Evolutionary conservation across 1,139 yeast species (phyloP).

Genomic region (Candida tropicalis): DNA sequence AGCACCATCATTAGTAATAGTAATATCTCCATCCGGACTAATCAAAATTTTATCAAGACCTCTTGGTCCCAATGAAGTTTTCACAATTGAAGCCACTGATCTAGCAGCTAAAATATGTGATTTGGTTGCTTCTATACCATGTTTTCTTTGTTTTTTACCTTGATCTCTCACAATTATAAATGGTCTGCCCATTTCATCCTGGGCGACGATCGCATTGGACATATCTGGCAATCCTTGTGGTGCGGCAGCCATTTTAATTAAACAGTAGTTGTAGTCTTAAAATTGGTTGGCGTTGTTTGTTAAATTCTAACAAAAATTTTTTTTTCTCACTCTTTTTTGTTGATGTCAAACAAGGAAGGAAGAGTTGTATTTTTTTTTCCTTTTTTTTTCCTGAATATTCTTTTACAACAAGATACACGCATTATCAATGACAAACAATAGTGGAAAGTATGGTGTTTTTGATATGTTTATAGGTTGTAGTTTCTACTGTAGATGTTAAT

Average conservation of each 20-base stretch:
- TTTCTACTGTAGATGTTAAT: too few species aligned
- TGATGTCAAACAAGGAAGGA: slow-evolving; percentile 1
- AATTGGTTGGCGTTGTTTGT: background rate
- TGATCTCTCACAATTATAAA: slow-evolving; percentile 97
- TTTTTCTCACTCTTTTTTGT: slow-evolving; percentile 3
- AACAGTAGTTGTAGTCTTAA: slow-evolving; percentile 1
- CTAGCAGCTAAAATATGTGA: slow-evolving; percentile 95
- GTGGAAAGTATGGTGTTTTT: too few species aligned
- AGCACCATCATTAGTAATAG: slow-evolving; percentile 98
- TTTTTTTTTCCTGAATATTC: slow-evolving; percentile 7
- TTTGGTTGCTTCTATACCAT: slow-evolving; percentile 94
- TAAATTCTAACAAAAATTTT: background rate
- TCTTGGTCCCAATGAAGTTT: slow-evolving; percentile 94
- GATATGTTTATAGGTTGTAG: too few species aligned
- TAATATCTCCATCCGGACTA: slow-evolving; percentile 93
- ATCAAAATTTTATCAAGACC: slow-evolving; percentile 97
- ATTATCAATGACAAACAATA: background rate
- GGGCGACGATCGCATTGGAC: slow-evolving; percentile 98
- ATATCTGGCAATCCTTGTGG: slow-evolving; percentile 81
- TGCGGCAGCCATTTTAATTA: slow-evolving; percentile 19
- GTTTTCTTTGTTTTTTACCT: slow-evolving; percentile 88
- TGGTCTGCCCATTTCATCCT: slow-evolving; percentile 99
- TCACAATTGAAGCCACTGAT: slow-evolving; percentile 89
- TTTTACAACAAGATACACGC: slow-evolving; percentile 2
- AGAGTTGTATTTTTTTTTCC: too few species aligned